Evolutionary conservation across 352 stramenopile species (phyloP).

Genomic region (Globisporangium sylvaticum): DNA sequence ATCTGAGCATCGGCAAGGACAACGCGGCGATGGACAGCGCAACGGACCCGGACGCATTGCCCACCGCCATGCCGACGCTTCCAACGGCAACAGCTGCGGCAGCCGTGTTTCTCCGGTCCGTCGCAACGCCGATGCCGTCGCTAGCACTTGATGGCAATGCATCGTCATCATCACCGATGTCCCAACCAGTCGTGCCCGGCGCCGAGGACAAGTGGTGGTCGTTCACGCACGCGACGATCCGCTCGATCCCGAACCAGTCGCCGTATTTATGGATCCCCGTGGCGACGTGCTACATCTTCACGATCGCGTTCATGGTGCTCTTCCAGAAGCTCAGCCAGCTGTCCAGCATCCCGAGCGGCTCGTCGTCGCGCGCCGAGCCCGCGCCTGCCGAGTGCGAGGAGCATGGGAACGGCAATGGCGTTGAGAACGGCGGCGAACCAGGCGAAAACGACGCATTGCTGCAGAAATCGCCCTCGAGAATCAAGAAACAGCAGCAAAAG

Average conservation of each 20-base stretch:
- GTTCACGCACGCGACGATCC: constrained; percentile 76
- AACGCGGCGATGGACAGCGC: constrained; percentile 7
- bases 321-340: constrained; percentile 64
- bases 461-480: constrained; percentile 16
- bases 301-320: constrained; percentile 66
- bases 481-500: constrained; percentile 11
- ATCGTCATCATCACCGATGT: neutral
- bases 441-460: constrained; percentile 13
- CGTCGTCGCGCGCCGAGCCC: constrained; percentile 1
- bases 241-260: constrained; percentile 71
- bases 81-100: neutral
- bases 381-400: neutral
- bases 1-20: constrained; percentile 53
- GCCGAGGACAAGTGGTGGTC: constrained; percentile 63
- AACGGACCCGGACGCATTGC: constrained; percentile 4
- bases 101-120: neutral
- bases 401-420: neutral
- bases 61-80: constrained; percentile 3
- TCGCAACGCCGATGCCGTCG: constrained; percentile 17
- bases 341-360: constrained; percentile 46
- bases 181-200: constrained; percentile 4
- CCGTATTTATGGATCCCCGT: constrained; percentile 78
- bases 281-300: constrained; percentile 72
- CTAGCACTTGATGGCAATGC: neutral
- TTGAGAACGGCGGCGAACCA: neutral